Conservation (phyloP, 2,329 filamentous ascomycete species). For the Fusarium drepaniforme region DNA sequence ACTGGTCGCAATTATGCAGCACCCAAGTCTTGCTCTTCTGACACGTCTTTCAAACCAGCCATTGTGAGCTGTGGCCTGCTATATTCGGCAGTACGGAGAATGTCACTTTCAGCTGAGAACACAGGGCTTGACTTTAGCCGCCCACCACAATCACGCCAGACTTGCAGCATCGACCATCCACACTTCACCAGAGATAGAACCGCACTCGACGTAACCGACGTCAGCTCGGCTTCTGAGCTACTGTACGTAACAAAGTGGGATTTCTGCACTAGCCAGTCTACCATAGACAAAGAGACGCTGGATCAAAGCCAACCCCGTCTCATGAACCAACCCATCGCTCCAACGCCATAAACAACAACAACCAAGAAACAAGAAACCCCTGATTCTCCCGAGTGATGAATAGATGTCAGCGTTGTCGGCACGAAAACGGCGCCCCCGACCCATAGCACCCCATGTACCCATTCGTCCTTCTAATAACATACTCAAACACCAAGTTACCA, state of each 20-base stretch:
- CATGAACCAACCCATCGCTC: conserved; percentile 18
- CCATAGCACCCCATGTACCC: neutral
- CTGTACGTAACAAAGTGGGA: conserved; percentile 1
- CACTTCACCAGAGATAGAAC: neutral
- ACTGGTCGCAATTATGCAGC: neutral
- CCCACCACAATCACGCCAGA: neutral
- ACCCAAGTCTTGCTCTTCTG: neutral
- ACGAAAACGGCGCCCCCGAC: neutral
- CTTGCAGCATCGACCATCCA: neutral
- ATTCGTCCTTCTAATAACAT: conserved; percentile 15
- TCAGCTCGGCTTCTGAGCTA: neutral
- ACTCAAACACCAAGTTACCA: neutral
- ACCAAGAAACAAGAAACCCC: neutral
- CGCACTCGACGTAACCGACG: neutral
- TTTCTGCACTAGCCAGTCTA: conserved; percentile 24
- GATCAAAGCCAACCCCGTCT: conserved; percentile 12
- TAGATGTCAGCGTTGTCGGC: neutral
- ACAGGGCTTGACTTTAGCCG: neutral
- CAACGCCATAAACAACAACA: conserved; percentile 21
- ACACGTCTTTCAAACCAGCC: neutral
- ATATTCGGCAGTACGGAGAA: neutral
- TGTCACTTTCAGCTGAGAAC: neutral
- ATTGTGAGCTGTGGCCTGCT: neutral
- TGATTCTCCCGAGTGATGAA: neutral
- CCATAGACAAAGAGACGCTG: conserved; percentile 3